A percentile compares a stretch with the other conserved stretches of the same genome.
These are phyloP conservation scores for Salix exigua DNA, from an alignment of 345 rosid species.

Conservation along the genomic window DNA sequence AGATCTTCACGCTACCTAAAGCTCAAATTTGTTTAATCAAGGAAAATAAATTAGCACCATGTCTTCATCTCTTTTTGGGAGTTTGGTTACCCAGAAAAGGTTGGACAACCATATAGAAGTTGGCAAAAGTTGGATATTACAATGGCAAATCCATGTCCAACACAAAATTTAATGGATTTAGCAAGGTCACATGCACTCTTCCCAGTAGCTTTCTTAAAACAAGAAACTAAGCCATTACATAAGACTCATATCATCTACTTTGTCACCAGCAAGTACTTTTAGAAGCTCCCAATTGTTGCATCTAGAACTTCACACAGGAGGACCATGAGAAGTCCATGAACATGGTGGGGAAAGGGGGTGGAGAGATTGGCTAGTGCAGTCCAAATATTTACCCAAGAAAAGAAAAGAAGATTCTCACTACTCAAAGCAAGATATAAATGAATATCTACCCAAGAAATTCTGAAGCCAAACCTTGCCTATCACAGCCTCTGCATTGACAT, in stretches of 20 bases:
- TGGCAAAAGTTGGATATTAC: not conserved
- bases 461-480: slow-evolving; percentile 54
- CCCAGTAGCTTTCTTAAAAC: not conserved
- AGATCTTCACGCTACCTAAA: not conserved
- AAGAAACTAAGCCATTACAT: not conserved
- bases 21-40: not conserved
- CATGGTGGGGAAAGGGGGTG: not conserved
- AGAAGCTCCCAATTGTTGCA: not conserved
- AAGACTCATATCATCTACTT: not conserved
- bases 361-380: not conserved
- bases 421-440: not conserved
- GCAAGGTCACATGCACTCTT: no score
- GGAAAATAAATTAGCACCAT: not conserved
- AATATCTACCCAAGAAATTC: not conserved
- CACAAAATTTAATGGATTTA: not conserved
- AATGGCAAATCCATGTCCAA: not conserved
- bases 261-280: not conserved
- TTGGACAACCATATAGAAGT: not conserved
- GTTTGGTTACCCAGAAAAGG: not conserved
- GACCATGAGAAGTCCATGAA: not conserved
- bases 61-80: not conserved
- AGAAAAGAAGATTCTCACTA: not conserved
- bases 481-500: slow-evolving; percentile 56
- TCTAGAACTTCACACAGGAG: not conserved
- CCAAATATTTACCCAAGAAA: not conserved